These are phyloP conservation scores for Trichoderma atroviride DNA, from an alignment of 2,329 filamentous ascomycete species.

Conservation along the genomic window DNA sequence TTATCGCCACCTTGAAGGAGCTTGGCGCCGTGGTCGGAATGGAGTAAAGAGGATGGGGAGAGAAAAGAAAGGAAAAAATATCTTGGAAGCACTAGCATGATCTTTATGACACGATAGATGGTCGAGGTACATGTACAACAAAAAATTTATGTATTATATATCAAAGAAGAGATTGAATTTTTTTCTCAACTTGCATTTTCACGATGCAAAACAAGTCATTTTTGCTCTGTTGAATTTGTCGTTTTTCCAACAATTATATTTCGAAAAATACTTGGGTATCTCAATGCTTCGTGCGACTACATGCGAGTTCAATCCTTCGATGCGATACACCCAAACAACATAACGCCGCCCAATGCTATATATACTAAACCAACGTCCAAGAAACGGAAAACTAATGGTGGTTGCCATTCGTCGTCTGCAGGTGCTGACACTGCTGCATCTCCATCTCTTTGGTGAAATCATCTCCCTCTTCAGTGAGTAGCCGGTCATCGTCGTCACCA, in stretches of 20 bases:
- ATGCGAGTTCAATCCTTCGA: neutral
- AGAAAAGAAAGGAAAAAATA: neutral
- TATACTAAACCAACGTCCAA: neutral
- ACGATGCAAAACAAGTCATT: conserved; percentile 11
- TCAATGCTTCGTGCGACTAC: conserved; percentile 24
- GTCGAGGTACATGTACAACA: conserved; percentile 46
- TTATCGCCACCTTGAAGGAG: conserved; percentile 90
- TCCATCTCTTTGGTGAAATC: conserved; percentile 51
- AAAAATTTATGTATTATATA: conserved; percentile 43
- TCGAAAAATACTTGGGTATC: conserved; percentile 36
- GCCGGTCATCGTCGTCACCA: conserved; percentile 81
- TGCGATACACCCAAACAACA: neutral
- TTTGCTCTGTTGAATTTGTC: neutral
- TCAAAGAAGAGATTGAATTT: conserved; percentile 37
- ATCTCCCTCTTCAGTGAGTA: conserved; percentile 71
- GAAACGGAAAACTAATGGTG: conserved; percentile 29
- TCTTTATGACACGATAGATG: conserved; percentile 39
- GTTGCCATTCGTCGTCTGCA: conserved; percentile 39
- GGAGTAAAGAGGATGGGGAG: conserved; percentile 66
- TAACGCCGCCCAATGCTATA: conserved; percentile 38
- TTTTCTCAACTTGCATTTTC: conserved; percentile 7
- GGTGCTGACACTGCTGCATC: conserved; percentile 46
- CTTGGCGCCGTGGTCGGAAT: conserved; percentile 86
- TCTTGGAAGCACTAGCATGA: conserved; percentile 11
- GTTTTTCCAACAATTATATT: neutral